Evolutionary conservation across 2,329 filamentous ascomycete genomes (phyloP).

Genomic region (Trichoderma semiorbis): DNA sequence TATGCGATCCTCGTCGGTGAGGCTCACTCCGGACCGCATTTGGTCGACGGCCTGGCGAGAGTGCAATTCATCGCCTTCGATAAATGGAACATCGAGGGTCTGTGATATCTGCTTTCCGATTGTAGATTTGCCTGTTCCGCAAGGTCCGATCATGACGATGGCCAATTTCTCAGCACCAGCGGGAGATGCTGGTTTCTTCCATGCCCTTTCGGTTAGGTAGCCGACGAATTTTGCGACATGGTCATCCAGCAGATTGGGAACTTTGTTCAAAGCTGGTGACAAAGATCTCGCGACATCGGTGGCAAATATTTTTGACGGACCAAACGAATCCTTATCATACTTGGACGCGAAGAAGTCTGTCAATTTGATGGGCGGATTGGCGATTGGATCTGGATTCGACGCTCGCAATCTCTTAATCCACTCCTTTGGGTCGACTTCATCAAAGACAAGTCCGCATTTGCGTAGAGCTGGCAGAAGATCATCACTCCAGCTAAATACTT

Average conservation of each 20-base stretch:
- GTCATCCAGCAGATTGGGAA: neutral
- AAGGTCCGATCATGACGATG: neutral
- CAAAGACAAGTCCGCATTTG: neutral
- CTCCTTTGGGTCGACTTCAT: conserved; percentile 1
- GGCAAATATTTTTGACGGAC: neutral
- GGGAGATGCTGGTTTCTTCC: neutral
- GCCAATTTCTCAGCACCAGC: neutral
- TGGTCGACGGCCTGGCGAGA: neutral
- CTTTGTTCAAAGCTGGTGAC: neutral
- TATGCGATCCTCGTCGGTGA: neutral
- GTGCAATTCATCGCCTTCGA: neutral
- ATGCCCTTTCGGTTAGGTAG: neutral
- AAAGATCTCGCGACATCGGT: neutral
- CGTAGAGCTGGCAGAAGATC: neutral
- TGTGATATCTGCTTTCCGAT: neutral
- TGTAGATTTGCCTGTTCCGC: neutral
- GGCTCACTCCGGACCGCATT: neutral
- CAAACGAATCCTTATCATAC: neutral
- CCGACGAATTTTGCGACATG: neutral
- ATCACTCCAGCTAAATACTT: neutral
- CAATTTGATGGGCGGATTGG: neutral
- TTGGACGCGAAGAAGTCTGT: conserved; percentile 3
- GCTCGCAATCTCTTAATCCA: conserved; percentile 1
- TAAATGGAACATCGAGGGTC: neutral
- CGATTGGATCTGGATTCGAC: neutral